These are phyloP conservation scores for Toxicodendron radicans DNA, from an alignment of 345 rosid genomes.

Conservation along the genomic window DNA sequence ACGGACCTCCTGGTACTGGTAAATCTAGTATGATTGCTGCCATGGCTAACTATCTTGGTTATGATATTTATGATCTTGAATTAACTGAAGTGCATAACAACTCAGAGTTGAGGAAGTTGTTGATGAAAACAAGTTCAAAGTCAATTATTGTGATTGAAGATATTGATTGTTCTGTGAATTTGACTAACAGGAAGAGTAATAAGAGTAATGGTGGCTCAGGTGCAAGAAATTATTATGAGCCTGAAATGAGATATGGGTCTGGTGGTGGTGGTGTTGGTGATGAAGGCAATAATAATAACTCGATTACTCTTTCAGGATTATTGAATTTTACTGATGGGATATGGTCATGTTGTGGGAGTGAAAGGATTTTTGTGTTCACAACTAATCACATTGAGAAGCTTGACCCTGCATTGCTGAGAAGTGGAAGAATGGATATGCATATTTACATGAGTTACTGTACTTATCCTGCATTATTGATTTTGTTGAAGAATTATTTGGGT, in stretches of 20 bases:
- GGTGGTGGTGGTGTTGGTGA: slow-evolving; percentile 28
- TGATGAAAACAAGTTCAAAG: slow-evolving; percentile 91
- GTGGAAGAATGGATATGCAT: slow-evolving; percentile 99
- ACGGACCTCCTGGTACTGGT: slow-evolving; percentile 96
- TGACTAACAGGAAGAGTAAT: slow-evolving; percentile 63
- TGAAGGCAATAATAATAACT: slow-evolving; percentile 40
- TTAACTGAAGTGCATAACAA: slow-evolving; percentile 89
- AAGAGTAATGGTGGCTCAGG: slow-evolving; percentile 27
- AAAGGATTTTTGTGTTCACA: slow-evolving; percentile 91
- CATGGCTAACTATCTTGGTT: slow-evolving; percentile 87
- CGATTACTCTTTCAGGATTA: slow-evolving; percentile 84
- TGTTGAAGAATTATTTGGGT: slow-evolving; percentile 68
- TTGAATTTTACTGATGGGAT: slow-evolving; percentile 93
- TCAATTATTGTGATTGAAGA: slow-evolving; percentile 93
- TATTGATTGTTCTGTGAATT: slow-evolving; percentile 80
- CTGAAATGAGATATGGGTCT: slow-evolving; percentile 44
- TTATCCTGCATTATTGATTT: slow-evolving; percentile 63
- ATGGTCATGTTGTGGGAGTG: slow-evolving; percentile 98
- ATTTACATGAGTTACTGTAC: slow-evolving; percentile 80
- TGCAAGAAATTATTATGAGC: slow-evolving; percentile 39
- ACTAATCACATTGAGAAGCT: slow-evolving; percentile 92
- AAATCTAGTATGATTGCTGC: slow-evolving; percentile 98
- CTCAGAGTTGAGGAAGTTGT: slow-evolving; percentile 75
- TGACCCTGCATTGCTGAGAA: slow-evolving; percentile 84
- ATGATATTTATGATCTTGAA: slow-evolving; percentile 95